Base-by-base conservation (phyloP, 495 filamentous ascomycete species). In the Jackrogersella minutella region DNA sequence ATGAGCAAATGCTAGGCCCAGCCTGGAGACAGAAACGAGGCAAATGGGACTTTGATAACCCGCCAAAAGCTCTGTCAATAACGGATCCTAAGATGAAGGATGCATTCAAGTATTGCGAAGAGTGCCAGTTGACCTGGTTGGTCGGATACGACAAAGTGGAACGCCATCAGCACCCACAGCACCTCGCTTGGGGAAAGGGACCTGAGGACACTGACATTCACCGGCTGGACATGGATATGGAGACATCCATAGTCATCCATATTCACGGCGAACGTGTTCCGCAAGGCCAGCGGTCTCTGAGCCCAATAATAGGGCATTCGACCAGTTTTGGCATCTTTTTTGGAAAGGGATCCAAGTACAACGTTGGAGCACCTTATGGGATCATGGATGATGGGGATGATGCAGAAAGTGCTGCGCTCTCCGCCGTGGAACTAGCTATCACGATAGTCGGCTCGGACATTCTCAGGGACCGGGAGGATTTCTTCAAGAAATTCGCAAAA, bases 1-100 rank as follows among this genome's bases (percentile, higher is more conserved):
- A 53, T 19, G 50, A 53, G 11, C 50, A 53, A 16, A 39, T 53
- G 33, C 19, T 53, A 9, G 50, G 50, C 3, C 50, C 33, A 11
- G 1, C 31, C 2, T 53, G 50, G 50, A 37, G 21, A 14, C 17
- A 53, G 13, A 36, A 53, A 13, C 50, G 50, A 37, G 19, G 2
- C 50, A 53, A 53, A 14, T 53, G 50, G 50, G 31, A 53, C 19
- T 53, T 53, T 9, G 31, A 53, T 14, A 39, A 53, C 2, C 50
- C 50, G 19, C 50, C 50, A 10, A 53, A 53, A 19, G 33, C 50
- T 53, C 33, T 39, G 2, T 33, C 50, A 14, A 5, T 53, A 4
- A 53, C 50, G 33, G 50, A 53, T 11, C 31, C 50, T n/a, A 24
- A 26, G 33, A 53, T 53, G 50, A 36, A 37, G 13, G 50, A 21